Conservation (phyloP, 2,329 filamentous ascomycete species). For the Trichoderma arundinaceum region DNA sequence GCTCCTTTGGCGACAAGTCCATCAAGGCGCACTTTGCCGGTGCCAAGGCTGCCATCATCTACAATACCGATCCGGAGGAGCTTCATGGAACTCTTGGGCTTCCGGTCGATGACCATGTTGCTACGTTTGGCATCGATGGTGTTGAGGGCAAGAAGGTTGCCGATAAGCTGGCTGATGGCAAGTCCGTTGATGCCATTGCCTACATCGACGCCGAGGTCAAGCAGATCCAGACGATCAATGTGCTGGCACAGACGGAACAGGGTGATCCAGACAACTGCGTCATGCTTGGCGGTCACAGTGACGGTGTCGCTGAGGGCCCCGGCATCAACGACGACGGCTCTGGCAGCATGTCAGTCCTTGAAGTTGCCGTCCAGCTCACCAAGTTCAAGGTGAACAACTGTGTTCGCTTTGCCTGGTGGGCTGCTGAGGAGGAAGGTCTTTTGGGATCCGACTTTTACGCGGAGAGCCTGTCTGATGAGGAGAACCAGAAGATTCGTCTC, state of each 20-base stretch:
- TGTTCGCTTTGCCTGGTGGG: slow-evolving; percentile 68
- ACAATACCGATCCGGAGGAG: slow-evolving; percentile 70
- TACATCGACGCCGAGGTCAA: slow-evolving; percentile 65
- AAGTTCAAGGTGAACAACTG: slow-evolving; percentile 63
- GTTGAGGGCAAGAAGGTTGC: slow-evolving; percentile 63
- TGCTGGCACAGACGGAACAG: slow-evolving; percentile 65
- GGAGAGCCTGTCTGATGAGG: slow-evolving; percentile 57
- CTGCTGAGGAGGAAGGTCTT: slow-evolving; percentile 69
- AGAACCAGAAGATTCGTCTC: slow-evolving; percentile 66
- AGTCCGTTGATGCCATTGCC: slow-evolving; percentile 59
- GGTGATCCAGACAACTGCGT: slow-evolving; percentile 69
- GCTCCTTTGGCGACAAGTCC: slow-evolving; percentile 74
- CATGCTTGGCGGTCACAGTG: slow-evolving; percentile 68
- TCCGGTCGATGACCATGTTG: slow-evolving; percentile 63
- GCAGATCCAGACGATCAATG: slow-evolving; percentile 61
- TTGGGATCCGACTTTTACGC: slow-evolving; percentile 69
- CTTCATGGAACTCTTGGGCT: slow-evolving; percentile 72
- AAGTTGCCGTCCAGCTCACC: slow-evolving; percentile 64
- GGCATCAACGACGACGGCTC: slow-evolving; percentile 83
- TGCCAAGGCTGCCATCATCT: slow-evolving; percentile 73
- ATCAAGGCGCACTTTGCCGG: slow-evolving; percentile 70
- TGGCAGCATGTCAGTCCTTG: slow-evolving; percentile 66
- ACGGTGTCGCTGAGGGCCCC: slow-evolving; percentile 66
- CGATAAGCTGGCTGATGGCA: slow-evolving; percentile 57
- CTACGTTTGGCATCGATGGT: slow-evolving; percentile 70